Evolutionary conservation across 1,284 basidiomycete genomes (phyloP), one percentile per base, ranked within the genome.

Genomic region (Pascua guehoae): DNA sequence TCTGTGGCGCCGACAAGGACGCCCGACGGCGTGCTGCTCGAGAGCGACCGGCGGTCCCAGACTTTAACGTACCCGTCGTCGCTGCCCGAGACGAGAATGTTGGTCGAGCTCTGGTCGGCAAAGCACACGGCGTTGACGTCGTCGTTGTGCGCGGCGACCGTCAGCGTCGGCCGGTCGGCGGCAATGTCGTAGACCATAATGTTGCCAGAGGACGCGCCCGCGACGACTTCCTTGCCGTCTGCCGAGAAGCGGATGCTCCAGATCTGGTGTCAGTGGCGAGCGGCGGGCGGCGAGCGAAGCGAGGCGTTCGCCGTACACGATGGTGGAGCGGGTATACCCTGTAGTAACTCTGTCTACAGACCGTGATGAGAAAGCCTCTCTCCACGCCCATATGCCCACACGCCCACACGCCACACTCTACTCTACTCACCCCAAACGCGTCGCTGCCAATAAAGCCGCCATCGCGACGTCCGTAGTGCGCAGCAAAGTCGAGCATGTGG

Each of bases 111-210:
- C 37, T 87, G 86, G 71, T 97, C 93, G 2, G 94, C 93, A 86
- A 93, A 98, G 66, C 90, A 92, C 61, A 94, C 95, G 47, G 90
- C 94, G 67, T 98, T 98, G 44, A 98, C 89, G 72, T 98, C 96
- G 68, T 92, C 87, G 0, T 79, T 73, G 71, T 98, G 95, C 0
- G 91, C 95, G 14, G 78, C 68, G 15, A 98, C 92, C 63, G 86
- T 88, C 16, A 98, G 85, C 0, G 88, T 87, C 49, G 90, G 83
- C 58, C 82, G 81, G 62, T 91, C 82, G 4, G 88, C 85, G 61
- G 91, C 78, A 49, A 98, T 83, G 75, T 98, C 95, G 72, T 96
- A 97, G 1, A 96, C 91, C 90, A 74, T 61, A 45, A 79, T 75
- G 66, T 66, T 65, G 12, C 75, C 75, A 9, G 57, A 58, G 32